These are phyloP conservation scores for Aspergillus pseudoviridinutans DNA, from an alignment of 2,329 filamentous ascomycete species.

Conservation along the genomic window DNA sequence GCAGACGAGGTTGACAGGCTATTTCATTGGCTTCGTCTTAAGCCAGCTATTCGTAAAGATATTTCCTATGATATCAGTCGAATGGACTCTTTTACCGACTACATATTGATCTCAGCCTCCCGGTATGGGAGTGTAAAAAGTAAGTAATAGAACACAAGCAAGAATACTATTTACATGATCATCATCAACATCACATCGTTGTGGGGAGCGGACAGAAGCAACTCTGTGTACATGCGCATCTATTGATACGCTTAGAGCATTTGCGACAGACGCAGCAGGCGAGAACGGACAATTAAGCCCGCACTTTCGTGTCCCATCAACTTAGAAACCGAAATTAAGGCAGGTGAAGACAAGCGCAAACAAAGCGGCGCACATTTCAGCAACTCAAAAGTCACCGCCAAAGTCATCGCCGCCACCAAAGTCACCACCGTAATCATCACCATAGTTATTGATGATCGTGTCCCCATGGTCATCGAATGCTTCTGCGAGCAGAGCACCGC, in stretches of 20 bases:
- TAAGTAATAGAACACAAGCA: background rate
- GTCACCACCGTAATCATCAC: conserved; percentile 25
- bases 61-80: background rate
- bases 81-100: background rate
- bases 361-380: background rate
- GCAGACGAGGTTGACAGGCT: conserved; percentile 26
- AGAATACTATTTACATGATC: background rate
- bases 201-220: background rate
- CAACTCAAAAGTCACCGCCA: conserved; percentile 7
- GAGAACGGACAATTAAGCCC: background rate
- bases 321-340: background rate
- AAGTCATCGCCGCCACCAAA: conserved; percentile 26
- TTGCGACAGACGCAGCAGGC: background rate
- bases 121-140: background rate
- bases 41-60: background rate
- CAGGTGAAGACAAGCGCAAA: background rate
- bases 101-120: background rate
- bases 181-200: background rate
- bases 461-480: conserved; percentile 55
- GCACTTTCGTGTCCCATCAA: background rate
- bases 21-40: background rate
- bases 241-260: background rate
- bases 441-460: conserved; percentile 29
- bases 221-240: background rate
- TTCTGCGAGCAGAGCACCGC: conserved; percentile 67